Evolutionary conservation across 1,284 basidiomycete species (phyloP).

Genomic region (Sporisorium reilianum): DNA sequence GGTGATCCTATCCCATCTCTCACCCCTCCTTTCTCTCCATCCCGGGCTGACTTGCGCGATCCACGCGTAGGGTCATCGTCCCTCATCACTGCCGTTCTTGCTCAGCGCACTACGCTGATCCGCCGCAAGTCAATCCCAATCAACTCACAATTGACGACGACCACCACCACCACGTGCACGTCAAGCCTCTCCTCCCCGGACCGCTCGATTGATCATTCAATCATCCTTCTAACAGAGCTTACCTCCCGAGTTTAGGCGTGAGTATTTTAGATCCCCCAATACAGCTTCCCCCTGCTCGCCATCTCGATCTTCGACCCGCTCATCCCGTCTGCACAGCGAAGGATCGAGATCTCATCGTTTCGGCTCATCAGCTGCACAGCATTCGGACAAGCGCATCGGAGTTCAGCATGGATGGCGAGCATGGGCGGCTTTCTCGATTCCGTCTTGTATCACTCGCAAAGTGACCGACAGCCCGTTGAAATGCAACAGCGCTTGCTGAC

Average conservation of each 20-base stretch:
- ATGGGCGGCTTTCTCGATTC: background rate
- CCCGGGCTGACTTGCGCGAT: constrained; percentile 45
- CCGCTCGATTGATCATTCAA: constrained; percentile 58
- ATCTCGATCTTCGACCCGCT: background rate
- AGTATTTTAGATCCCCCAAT: constrained; percentile 24
- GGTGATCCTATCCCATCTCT: constrained; percentile 32
- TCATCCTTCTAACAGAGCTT: constrained; percentile 43
- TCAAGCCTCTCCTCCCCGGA: constrained; percentile 37
- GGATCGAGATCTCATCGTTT: background rate
- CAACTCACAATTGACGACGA: constrained; percentile 8
- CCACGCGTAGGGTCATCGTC: constrained; percentile 52
- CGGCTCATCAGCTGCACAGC: constrained; percentile 9
- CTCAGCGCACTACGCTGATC: constrained; percentile 37
- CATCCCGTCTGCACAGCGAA: constrained; percentile 2
- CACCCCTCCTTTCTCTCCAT: background rate
- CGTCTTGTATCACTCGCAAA: constrained; percentile 4
- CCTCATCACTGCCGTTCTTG: constrained; percentile 12
- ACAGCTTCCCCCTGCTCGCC: background rate
- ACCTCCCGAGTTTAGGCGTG: constrained; percentile 47
- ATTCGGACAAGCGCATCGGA: background rate
- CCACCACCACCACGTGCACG: constrained; percentile 11
- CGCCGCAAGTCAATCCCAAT: constrained; percentile 37
- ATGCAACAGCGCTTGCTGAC: constrained; percentile 38
- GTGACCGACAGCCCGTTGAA: background rate
- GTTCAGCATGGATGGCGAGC: background rate